These are phyloP conservation scores for Curvularia sp. DNA, from an alignment of 2,329 filamentous ascomycete genomes.

Conservation along the genomic window DNA sequence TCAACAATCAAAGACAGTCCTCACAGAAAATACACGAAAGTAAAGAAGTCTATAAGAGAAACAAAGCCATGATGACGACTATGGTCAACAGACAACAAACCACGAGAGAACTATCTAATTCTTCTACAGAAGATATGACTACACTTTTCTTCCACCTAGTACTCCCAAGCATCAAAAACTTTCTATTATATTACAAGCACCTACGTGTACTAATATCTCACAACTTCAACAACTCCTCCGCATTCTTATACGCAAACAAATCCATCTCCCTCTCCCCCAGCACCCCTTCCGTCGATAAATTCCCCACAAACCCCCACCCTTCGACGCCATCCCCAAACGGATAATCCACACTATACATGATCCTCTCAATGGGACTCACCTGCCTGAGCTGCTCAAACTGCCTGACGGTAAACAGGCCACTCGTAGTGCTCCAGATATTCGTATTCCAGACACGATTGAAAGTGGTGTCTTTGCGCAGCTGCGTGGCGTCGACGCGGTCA, in stretches of 20 bases:
- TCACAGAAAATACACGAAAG: no score
- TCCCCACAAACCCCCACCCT: not conserved
- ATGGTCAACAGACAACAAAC: no score
- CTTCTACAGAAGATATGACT: no score
- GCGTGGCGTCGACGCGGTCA: not conserved
- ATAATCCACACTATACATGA: not conserved
- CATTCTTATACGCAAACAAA: not conserved
- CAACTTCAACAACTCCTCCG: not conserved
- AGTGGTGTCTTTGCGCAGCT: not conserved
- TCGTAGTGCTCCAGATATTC: not conserved
- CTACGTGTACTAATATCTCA: not conserved
- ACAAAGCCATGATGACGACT: no score
- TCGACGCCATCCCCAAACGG: not conserved
- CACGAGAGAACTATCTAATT: no score
- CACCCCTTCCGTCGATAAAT: not conserved
- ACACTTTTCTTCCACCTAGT: no score
- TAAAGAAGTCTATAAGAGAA: no score
- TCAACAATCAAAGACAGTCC: no score
- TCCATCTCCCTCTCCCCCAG: not conserved
- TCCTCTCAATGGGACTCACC: not conserved
- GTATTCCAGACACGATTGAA: not conserved
- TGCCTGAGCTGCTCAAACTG: slow-evolving; percentile 1
- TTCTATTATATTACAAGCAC: no score
- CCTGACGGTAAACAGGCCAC: not conserved
- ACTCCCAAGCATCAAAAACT: no score